These are phyloP conservation scores for Cladochytrium replicatum DNA, from an alignment of 192 early-diverging fungal species.

Conservation along the genomic window DNA sequence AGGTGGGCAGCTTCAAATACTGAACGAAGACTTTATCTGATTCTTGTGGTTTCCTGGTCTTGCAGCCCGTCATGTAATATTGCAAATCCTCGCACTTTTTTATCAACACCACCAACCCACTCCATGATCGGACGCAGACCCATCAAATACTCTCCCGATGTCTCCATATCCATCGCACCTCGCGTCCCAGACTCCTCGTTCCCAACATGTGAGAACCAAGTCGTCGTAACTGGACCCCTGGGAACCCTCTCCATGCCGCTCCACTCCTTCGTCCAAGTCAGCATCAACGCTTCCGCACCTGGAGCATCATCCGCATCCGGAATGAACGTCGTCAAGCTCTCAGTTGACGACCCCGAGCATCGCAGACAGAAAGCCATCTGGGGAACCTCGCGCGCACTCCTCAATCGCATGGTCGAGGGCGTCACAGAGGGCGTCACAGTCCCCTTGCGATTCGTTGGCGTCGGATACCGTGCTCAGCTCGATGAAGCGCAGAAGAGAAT, in stretches of 20 bases:
- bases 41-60: too few species aligned
- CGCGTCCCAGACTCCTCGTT: conserved; percentile 37
- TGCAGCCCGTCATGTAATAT: too few species aligned
- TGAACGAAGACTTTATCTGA: too few species aligned
- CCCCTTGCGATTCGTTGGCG: conserved; percentile 77
- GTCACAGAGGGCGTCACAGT: conserved; percentile 83
- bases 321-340: conserved; percentile 22
- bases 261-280: conserved; percentile 64
- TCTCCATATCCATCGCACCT: conserved; percentile 55
- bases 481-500: conserved; percentile 54
- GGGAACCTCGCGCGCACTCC: conserved; percentile 89
- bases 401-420: conserved; percentile 76
- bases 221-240: conserved; percentile 71
- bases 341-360: conserved; percentile 45
- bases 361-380: conserved; percentile 85
- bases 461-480: conserved; percentile 84
- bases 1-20: too few species aligned
- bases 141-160: conserved; percentile 64
- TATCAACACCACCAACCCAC: conserved; percentile 24
- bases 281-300: conserved; percentile 11
- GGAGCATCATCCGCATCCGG: conserved; percentile 7
- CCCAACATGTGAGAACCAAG: conserved; percentile 48
- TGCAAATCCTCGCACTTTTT: conserved; percentile 24
- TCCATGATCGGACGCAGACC: conserved; percentile 79
- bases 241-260: conserved; percentile 72